Conservation (phyloP, 169 alveolate genomes). For the Ichthyophthirius multifiliis region DNA sequence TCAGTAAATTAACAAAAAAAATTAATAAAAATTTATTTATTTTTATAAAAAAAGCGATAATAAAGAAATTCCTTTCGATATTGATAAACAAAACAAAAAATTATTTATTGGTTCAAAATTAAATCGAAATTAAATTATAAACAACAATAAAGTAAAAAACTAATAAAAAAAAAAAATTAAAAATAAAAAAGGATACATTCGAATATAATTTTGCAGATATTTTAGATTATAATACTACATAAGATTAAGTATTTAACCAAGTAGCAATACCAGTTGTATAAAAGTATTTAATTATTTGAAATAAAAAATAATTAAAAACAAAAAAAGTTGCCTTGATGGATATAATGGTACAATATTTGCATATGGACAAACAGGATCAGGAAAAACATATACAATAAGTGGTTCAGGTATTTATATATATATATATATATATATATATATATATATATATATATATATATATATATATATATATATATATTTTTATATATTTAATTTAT, state of each 20-base stretch:
- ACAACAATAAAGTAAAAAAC: neutral
- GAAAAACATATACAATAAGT: conserved; percentile 73
- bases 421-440: neutral
- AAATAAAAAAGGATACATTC: conserved; percentile 20
- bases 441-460: neutral
- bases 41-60: neutral
- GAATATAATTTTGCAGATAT: conserved; percentile 68
- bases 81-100: neutral
- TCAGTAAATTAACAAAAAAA: neutral
- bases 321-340: conserved; percentile 61
- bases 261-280: conserved; percentile 75
- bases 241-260: conserved; percentile 69
- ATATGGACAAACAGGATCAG: conserved; percentile 76
- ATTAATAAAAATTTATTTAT: neutral
- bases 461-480: neutral
- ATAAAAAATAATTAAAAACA: neutral
- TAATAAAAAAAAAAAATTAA: neutral
- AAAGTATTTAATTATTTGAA: conserved; percentile 22
- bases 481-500: neutral
- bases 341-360: conserved; percentile 80
- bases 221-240: conserved; percentile 61
- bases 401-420: conserved; percentile 42
- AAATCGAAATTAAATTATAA: neutral
- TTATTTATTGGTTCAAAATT: neutral
- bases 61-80: conserved; percentile 5